phyloP scores from a whole-genome alignment of 148 eudicot genomes.

The Cornus kousa region DNA sequence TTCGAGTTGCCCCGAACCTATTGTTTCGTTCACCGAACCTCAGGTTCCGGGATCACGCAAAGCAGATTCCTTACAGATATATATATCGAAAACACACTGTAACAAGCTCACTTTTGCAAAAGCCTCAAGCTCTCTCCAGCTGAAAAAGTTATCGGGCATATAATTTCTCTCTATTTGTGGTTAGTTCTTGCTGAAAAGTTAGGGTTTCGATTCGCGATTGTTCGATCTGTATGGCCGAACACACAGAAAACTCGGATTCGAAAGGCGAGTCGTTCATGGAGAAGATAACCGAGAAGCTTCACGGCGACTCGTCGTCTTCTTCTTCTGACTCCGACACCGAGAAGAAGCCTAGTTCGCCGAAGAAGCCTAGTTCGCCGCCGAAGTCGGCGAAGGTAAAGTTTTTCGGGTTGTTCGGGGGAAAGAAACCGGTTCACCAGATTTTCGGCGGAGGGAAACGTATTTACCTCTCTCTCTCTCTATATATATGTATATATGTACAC shows the following conservation, averaged over 20 bases:
- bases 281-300: constrained; percentile 61
- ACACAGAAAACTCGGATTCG: constrained; percentile 28
- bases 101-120: not conserved
- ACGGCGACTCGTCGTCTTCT: constrained; percentile 42
- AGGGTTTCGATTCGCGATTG: not conserved
- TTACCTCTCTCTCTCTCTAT: not conserved
- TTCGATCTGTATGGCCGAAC: constrained; percentile 26
- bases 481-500: too few species aligned
- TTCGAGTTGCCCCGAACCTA: not conserved
- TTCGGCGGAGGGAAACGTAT: constrained; percentile 86
- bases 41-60: constrained; percentile 6
- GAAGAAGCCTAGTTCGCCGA: constrained; percentile 12
- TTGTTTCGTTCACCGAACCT: constrained; percentile 16
- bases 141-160: not conserved
- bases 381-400: constrained; percentile 44
- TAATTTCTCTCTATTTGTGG: not conserved
- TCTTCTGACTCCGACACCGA: constrained; percentile 43
- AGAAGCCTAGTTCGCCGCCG: constrained; percentile 11
- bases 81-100: not conserved
- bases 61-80: not conserved
- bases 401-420: constrained; percentile 55
- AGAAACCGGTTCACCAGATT: constrained; percentile 74
- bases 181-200: not conserved
- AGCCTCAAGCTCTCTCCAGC: not conserved
- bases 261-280: constrained; percentile 52